Percentiles rank a stretch among this genome's conserved stretches.
These are phyloP conservation scores for Ramaria sp. DNA, from an alignment of 768 basidiomycete species.

Conservation along the genomic window DNA sequence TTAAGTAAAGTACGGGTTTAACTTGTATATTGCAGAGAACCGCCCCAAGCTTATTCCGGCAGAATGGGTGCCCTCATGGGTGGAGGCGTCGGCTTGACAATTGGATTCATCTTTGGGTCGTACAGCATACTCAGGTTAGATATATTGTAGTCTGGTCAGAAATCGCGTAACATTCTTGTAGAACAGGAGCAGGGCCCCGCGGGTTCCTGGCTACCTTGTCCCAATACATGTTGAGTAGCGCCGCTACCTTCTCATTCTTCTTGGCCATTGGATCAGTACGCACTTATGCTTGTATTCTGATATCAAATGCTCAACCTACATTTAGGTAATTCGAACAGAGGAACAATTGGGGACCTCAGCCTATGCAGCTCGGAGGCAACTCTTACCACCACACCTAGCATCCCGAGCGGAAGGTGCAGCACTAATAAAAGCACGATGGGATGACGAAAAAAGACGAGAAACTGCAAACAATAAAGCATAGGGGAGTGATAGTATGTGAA, in stretches of 20 bases:
- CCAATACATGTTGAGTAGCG: slow-evolving; percentile 97
- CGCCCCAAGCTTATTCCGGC: not conserved
- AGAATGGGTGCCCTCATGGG: slow-evolving; percentile 93
- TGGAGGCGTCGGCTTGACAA: slow-evolving; percentile 88
- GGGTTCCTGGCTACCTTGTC: slow-evolving; percentile 87
- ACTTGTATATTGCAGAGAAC: not conserved
- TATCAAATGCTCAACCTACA: not conserved
- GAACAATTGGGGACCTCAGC: slow-evolving; percentile 44
- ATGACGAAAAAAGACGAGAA: slow-evolving; percentile 35
- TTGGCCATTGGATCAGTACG: slow-evolving; percentile 85
- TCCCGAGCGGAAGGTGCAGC: slow-evolving; percentile 59
- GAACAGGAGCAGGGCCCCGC: slow-evolving; percentile 84
- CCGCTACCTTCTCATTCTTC: slow-evolving; percentile 96
- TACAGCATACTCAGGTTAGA: slow-evolving; percentile 82
- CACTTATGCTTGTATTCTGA: not conserved
- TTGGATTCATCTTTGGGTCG: slow-evolving; percentile 94
- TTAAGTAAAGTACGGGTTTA: slow-evolving; percentile 4
- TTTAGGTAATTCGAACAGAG: slow-evolving; percentile 85
- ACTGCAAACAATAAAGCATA: not conserved
- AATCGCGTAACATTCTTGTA: slow-evolving; percentile 21
- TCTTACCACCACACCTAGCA: slow-evolving; percentile 44
- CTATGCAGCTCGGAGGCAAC: slow-evolving; percentile 52
- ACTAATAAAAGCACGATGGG: slow-evolving; percentile 69
- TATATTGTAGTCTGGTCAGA: not conserved
- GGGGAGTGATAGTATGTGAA: not conserved